Base-by-base conservation (phyloP, 2,329 filamentous ascomycete species). In the Xylariales sp. region DNA sequence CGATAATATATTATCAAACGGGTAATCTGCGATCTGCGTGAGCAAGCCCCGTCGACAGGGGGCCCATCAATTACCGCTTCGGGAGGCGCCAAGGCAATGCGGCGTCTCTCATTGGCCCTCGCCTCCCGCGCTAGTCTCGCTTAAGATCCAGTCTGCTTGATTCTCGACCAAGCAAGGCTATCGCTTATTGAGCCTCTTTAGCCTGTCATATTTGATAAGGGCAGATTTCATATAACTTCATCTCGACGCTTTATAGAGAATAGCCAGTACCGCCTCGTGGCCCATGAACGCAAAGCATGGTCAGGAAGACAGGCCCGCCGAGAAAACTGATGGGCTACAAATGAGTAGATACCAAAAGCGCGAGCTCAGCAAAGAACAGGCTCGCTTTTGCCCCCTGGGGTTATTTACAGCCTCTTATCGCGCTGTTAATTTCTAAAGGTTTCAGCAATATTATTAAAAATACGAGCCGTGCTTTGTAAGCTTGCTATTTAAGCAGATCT, bases 151-250 rank as follows among this genome's bases (percentile, higher is more conserved):
- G 32, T 48, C 57, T 64, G 16, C 39, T 57, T 36, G 39, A 52
- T 59, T 41, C 53, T 43, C 53, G 41, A 41, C 46, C 62, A 55
- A 69, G 68, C 39, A 65, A 34, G 60, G 46, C n/a, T 72, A 68
- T 68, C 70, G 72, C 70, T 68, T 69, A 75, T 75, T 75, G 69
- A 74, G 72, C 73, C 73, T 67, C 73, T 75, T 74, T 75, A 74
- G 73, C 73, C 73, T 75, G 72, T 71, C 69, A 74, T 75, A 73
- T 74, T 70, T 66, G 72, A 72, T 64, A 67, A 65, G 68, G 67
- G 52, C 45, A 58, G 57, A 65, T 64, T 73, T 74, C 73, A 75
- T 75, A 69, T 73, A 74, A 75, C 65, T 75, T 74, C 72, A 75
- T 75, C 73, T 75, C 65, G 49, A 53, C 43, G 55, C 56, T 64